These are phyloP conservation scores for Pleurotus citrinopileatus DNA, from an alignment of 768 basidiomycete genomes.

Conservation along the genomic window DNA sequence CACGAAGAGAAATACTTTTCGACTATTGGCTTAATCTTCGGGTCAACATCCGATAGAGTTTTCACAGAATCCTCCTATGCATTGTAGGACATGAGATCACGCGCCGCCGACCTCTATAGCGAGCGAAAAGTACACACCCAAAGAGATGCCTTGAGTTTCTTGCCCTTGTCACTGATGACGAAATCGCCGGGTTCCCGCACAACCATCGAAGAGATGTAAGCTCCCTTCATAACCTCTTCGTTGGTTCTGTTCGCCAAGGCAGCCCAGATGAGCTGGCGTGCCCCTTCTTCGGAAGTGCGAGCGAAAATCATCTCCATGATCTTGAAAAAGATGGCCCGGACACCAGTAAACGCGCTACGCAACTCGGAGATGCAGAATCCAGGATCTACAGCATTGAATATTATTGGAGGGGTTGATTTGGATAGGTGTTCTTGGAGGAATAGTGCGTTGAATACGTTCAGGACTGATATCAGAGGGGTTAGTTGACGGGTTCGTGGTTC, in stretches of 20 bases:
- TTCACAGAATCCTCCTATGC: conserved; percentile 17
- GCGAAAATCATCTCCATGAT: conserved; percentile 30
- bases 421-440: conserved; percentile 29
- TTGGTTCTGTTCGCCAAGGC: conserved; percentile 20
- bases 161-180: conserved; percentile 29
- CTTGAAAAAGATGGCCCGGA: conserved; percentile 14
- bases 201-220: conserved; percentile 20
- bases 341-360: conserved; percentile 20
- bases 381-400: conserved; percentile 37
- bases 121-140: conserved; percentile 29
- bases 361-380: conserved; percentile 40
- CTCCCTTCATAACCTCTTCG: conserved; percentile 22
- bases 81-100: not conserved
- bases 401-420: conserved; percentile 20
- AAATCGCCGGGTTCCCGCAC: conserved; percentile 32
- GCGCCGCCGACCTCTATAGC: not conserved
- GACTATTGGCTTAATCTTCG: conserved; percentile 13
- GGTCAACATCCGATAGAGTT: conserved; percentile 18
- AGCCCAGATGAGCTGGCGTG: conserved; percentile 31
- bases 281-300: conserved; percentile 34
- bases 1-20: conserved; percentile 16
- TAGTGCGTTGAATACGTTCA: conserved; percentile 37
- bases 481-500: not conserved
- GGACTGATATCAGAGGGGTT: conserved; percentile 24
- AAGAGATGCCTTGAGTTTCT: conserved; percentile 23